phyloP scores from a whole-genome alignment of 768 basidiomycete species.

The Boletus fagicola region DNA sequence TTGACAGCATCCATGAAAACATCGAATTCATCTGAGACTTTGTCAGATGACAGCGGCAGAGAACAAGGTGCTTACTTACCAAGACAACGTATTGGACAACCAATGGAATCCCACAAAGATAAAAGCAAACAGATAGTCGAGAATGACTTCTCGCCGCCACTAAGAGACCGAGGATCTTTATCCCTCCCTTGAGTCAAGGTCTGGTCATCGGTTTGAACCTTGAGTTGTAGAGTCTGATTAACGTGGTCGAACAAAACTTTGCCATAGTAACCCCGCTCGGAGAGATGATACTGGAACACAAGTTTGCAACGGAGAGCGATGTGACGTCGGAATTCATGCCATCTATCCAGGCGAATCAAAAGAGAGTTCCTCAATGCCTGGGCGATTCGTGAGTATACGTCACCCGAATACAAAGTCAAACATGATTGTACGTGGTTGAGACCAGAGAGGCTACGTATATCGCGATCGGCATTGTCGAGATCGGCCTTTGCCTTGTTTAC shows the following conservation, averaged over 20 bases:
- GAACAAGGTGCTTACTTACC: constrained; percentile 42
- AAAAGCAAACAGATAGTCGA: constrained; percentile 91
- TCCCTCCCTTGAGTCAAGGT: constrained; percentile 62
- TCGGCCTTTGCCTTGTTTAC: constrained; percentile 62
- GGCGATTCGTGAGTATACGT: constrained; percentile 9
- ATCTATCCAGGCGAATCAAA: constrained; percentile 60
- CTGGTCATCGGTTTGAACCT: constrained; percentile 84
- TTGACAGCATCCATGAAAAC: constrained; percentile 97
- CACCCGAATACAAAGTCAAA: not conserved
- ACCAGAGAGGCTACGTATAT: constrained; percentile 58
- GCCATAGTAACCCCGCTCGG: constrained; percentile 84
- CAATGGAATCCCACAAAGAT: constrained; percentile 95
- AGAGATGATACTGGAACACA: constrained; percentile 79
- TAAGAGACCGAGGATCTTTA: constrained; percentile 82
- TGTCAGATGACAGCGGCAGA: constrained; percentile 11
- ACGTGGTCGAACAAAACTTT: constrained; percentile 86
- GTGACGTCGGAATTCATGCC: constrained; percentile 86
- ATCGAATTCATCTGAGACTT: constrained; percentile 82
- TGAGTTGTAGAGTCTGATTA: constrained; percentile 59
- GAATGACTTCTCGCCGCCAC: constrained; percentile 96
- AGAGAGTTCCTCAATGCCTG: constrained; percentile 72
- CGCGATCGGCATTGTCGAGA: constrained; percentile 57
- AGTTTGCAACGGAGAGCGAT: constrained; percentile 86
- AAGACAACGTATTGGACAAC: constrained; percentile 90
- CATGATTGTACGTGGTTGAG: constrained; percentile 60